Evolutionary conservation across 2,329 filamentous ascomycete genomes (phyloP).

Genomic region (Aspergillus novoparasiticus): DNA sequence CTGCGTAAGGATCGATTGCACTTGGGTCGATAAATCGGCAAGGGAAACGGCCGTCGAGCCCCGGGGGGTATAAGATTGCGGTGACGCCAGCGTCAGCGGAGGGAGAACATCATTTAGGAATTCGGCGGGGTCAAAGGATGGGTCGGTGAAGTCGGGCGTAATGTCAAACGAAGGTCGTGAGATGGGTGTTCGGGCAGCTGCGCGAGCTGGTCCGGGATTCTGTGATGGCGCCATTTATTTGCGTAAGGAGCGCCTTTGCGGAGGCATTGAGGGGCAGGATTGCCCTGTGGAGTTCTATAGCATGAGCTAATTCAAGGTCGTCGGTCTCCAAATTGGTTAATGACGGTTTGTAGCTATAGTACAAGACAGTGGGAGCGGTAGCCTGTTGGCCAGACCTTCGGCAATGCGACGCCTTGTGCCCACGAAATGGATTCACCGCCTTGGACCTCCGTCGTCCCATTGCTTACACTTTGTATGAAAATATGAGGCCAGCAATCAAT

Average conservation of each 20-base stretch:
- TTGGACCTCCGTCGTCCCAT: background rate
- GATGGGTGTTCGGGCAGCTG: conserved; percentile 27
- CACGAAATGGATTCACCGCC: background rate
- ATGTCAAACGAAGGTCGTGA: conserved; percentile 40
- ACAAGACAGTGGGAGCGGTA: background rate
- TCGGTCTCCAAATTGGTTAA: background rate
- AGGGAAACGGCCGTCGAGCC: conserved; percentile 60
- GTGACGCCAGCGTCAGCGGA: conserved; percentile 58
- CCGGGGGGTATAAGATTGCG: conserved; percentile 32
- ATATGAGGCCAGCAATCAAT: background rate
- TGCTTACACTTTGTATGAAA: background rate
- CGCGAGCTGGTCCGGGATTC: conserved; percentile 25
- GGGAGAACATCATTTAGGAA: conserved; percentile 83
- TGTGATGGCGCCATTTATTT: conserved; percentile 22
- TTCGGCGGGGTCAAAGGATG: conserved; percentile 78
- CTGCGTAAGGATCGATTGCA: conserved; percentile 82
- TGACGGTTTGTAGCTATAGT: background rate
- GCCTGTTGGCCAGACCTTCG: background rate
- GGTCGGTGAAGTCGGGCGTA: conserved; percentile 73
- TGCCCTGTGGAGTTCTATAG: conserved; percentile 11
- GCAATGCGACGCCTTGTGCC: background rate
- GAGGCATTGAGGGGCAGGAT: conserved; percentile 7
- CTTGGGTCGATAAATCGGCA: conserved; percentile 75
- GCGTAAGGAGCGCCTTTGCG: background rate
- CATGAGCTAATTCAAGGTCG: conserved; percentile 3